Conservation (phyloP, 2,329 filamentous ascomycete genomes). For the Lasiodiplodia sp. region DNA sequence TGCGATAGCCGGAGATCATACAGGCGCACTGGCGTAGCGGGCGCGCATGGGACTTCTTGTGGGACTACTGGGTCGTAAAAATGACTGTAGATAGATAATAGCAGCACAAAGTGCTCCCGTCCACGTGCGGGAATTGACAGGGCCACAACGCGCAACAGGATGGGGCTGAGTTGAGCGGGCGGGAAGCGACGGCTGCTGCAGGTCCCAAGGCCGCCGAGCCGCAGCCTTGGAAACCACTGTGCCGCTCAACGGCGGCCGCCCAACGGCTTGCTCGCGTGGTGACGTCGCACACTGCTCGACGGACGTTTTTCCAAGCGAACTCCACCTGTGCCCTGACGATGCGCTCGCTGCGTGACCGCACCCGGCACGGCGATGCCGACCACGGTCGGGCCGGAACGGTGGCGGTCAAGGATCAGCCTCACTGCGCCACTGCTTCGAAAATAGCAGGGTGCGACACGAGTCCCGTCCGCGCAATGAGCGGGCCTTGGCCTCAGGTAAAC, state of each 20-base stretch:
- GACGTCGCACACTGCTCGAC: slow-evolving; percentile 5
- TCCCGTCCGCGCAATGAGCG: slow-evolving; percentile 11
- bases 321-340: neutral
- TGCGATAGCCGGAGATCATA: slow-evolving; percentile 19
- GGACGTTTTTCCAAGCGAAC: neutral
- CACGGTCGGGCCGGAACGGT: slow-evolving; percentile 14
- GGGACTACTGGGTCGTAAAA: slow-evolving; percentile 6
- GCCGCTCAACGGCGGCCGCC: neutral
- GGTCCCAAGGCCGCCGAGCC: slow-evolving; percentile 16
- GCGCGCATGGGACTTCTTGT: slow-evolving; percentile 7
- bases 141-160: neutral
- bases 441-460: slow-evolving; percentile 20
- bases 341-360: neutral
- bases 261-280: neutral
- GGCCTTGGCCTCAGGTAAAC: slow-evolving; percentile 25
- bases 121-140: neutral
- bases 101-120: neutral
- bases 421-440: slow-evolving; percentile 17
- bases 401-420: slow-evolving; percentile 24
- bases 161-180: slow-evolving; percentile 14
- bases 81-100: neutral
- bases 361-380: slow-evolving; percentile 22
- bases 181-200: slow-evolving; percentile 15
- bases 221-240: neutral
- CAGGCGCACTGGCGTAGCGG: slow-evolving; percentile 24